Conservation (phyloP, 805 yeast genomes). For the Lipomyces sp. region DNA sequence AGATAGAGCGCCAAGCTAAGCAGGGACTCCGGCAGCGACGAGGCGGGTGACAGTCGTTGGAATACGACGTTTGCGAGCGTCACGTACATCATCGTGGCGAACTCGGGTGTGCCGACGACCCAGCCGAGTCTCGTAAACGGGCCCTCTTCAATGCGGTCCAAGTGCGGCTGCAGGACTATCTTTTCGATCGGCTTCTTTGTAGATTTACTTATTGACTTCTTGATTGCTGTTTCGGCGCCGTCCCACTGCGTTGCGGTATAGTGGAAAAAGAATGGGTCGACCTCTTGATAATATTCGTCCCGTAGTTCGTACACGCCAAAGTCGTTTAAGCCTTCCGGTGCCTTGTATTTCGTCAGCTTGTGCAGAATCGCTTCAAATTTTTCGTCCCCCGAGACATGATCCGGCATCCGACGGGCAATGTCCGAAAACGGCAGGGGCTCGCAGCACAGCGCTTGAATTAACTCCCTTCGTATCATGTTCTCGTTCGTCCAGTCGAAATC, state of each 20-base stretch:
- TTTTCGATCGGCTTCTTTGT: constrained; percentile 44
- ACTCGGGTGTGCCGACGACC: constrained; percentile 30
- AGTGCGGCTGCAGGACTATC: constrained; percentile 56
- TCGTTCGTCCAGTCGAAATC: constrained; percentile 42
- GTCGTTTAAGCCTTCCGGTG: constrained; percentile 58
- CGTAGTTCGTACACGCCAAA: constrained; percentile 68
- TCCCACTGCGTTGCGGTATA: constrained; percentile 75
- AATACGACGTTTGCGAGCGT: constrained; percentile 16
- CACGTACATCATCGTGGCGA: constrained; percentile 25
- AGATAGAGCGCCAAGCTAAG: constrained; percentile 61
- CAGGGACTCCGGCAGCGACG: constrained; percentile 51
- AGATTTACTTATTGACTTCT: constrained; percentile 47
- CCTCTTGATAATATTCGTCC: constrained; percentile 47
- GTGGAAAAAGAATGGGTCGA: constrained; percentile 83
- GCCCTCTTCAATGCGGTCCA: constrained; percentile 35
- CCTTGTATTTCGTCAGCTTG: constrained; percentile 57
- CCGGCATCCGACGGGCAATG: constrained; percentile 66
- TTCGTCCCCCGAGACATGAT: constrained; percentile 67
- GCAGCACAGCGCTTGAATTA: constrained; percentile 81
- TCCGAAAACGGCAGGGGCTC: constrained; percentile 69
- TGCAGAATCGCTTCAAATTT: constrained; percentile 61
- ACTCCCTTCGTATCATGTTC: constrained; percentile 59
- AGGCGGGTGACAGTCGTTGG: constrained; percentile 8
- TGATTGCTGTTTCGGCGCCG: constrained; percentile 68
- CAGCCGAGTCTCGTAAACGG: constrained; percentile 35